Base-by-base conservation (phyloP, 2,329 filamentous ascomycete genomes). In the Tolypocladium ovalisporum region DNA sequence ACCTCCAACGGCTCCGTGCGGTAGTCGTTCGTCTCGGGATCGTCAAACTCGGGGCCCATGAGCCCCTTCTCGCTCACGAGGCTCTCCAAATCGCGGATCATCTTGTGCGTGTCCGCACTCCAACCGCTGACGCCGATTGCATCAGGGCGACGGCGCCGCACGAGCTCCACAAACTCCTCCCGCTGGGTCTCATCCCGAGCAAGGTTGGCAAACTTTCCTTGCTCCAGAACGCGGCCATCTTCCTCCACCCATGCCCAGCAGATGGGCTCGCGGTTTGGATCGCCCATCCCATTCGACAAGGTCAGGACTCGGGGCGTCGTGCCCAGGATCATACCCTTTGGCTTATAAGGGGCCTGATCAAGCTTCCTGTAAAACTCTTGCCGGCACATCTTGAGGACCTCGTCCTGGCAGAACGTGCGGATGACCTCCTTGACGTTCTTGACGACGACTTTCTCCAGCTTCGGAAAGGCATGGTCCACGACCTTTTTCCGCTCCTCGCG, bases 341-440 rank as follows among this genome's bases (percentile, higher is more conserved):
- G 92, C 72, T 97, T 96, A 75, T 92, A 96, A 0, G 94, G 94
- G 10, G 94, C 92, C 73, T 99, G 94, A 66, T 99, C 94, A 29
- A 99, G 83, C 69, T 91, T 89, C 71, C 88, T 87, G 49, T 87
- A 88, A 71, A 94, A 97, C 60, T 91, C 89, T 63, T 96, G 90
- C 55, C 94, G 88, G 66, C 92, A 96, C 56, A 86, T 82, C 66
- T 87, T 89, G n/a, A 92, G 85, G 54, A 99, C 85, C 66, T 91
- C 87, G 65, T 96, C 92, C 71, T 99, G 93, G 67, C 94, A 99
- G 64, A 93, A 91, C 10, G 91, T 93, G 64, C 91, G 89, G 62
- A 99, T 82, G 52, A 90, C 91, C 69, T 99, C 94, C 72, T 97
- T 97, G 61, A 97, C 90, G 58, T 91, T 90, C 70, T 93, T 94